Evolutionary conservation across 306 rosid genomes (phyloP), one percentile per base, ranked within the genome.

Genomic region (Lupinus albus): DNA sequence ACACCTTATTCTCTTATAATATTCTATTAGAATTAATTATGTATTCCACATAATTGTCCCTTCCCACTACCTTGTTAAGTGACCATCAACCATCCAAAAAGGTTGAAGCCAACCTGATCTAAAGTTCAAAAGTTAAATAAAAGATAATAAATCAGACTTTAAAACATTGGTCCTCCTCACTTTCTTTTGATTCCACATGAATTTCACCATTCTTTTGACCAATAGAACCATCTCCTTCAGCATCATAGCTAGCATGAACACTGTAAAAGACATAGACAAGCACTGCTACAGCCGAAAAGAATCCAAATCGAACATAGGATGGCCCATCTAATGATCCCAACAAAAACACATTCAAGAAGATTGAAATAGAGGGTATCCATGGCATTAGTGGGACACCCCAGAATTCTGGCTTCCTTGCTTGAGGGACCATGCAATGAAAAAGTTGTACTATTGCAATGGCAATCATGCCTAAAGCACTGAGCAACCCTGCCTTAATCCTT

Each of bases 351-450:
- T 92, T 89, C 50, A 92, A 67, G 72, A 92, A 89, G 15, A 92
- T 87, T 14, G 98, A 92, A 1, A 80, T 32, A 13, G 91, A 83
- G 0, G 98, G 98, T 57, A 92, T 79, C 98, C 96, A 92, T 8
- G 98, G 98, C 98, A 92, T 92, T 52, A 89, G 76, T 3, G 98
- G 98, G 44, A 92, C 96, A 4, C 96, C 98, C 98, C 98, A 89
- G 52, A 83, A 86, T 74, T 92, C 88, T 0, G 98, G 98, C 68
- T 88, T 89, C 5, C 95, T 39, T 1, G 73, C 91, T 48, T 89
- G 98, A 20, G 92, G 95, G 68, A 86, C 91, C 85, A 81, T 84
- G 55, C 81, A 84, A 35, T 86, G 79, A 58, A 92, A 92, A 50
- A 86, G 61, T 45, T 89, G 86, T 13, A 87, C 32, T 3, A 87